Evolutionary conservation across 805 yeast genomes (phyloP).

Genomic region (Teunomyces tritomae): DNA sequence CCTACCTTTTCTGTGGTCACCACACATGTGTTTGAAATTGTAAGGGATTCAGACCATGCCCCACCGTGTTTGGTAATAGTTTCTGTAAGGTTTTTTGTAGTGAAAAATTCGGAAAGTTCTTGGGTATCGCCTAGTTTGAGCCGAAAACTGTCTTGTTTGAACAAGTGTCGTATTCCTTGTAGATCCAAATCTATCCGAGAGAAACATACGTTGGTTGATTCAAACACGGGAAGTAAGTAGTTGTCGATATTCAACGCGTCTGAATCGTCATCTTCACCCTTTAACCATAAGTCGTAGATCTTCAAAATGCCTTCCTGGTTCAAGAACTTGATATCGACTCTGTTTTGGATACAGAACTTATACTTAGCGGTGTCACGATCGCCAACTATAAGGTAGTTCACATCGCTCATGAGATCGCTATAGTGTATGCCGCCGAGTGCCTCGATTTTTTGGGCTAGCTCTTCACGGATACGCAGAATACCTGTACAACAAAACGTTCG

Average conservation of each 20-base stretch:
- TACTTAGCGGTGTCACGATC: constrained; percentile 55
- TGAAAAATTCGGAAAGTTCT: constrained; percentile 18
- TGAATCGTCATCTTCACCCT: constrained; percentile 42
- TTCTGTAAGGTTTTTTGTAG: constrained; percentile 29
- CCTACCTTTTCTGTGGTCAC: constrained; percentile 54
- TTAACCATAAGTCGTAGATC: constrained; percentile 51
- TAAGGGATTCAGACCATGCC: constrained; percentile 47
- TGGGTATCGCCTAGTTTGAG: constrained; percentile 12
- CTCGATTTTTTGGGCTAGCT: constrained; percentile 43
- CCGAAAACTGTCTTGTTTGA: constrained; percentile 23
- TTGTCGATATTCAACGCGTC: constrained; percentile 16
- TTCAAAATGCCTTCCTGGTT: constrained; percentile 43
- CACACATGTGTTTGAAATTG: constrained; percentile 41
- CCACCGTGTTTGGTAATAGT: constrained; percentile 49
- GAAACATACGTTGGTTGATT: constrained; percentile 44
- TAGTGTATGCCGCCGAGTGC: constrained; percentile 60
- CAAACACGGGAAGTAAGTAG: constrained; percentile 42
- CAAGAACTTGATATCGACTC: constrained; percentile 59
- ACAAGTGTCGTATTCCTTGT: constrained; percentile 9
- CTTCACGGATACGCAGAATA: constrained; percentile 40
- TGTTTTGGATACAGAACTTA: constrained; percentile 45
- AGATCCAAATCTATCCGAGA: constrained; percentile 32
- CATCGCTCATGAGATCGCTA: constrained; percentile 60
- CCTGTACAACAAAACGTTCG: constrained; percentile 59
- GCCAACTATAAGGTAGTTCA: constrained; percentile 59